Conservation (phyloP, 495 filamentous ascomycete species). For the Hypoxylon intermedium region DNA sequence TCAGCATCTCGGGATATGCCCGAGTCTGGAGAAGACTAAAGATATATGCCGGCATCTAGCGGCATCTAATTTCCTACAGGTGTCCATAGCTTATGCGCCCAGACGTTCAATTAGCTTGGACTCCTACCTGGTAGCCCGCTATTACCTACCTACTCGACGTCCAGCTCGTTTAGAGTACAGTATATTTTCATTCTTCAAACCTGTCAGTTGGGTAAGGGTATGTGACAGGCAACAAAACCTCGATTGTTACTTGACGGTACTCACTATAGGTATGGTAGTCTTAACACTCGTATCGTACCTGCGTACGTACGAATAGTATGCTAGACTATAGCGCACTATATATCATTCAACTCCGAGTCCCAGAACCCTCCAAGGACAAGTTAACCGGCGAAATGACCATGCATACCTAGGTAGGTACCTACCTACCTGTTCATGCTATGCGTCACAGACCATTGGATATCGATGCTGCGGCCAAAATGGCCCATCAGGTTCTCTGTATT, state of each 20-base stretch:
- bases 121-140: slow-evolving; percentile 2
- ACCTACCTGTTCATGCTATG: slow-evolving; percentile 24
- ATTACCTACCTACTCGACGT: too few species aligned
- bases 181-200: too few species aligned
- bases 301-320: too few species aligned
- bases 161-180: slow-evolving; percentile 15
- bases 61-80: slow-evolving; percentile 9
- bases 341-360: slow-evolving; percentile 1
- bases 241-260: too few species aligned
- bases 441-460: slow-evolving; percentile 15
- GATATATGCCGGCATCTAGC: not conserved
- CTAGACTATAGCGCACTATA: slow-evolving; percentile 18
- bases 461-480: slow-evolving; percentile 18
- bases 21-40: too few species aligned
- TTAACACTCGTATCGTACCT: too few species aligned
- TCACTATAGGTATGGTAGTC: too few species aligned
- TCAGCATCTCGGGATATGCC: too few species aligned
- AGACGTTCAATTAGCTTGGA: slow-evolving; percentile 2
- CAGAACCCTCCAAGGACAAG: slow-evolving; percentile 11
- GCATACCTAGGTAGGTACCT: too few species aligned
- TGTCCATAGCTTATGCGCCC: slow-evolving; percentile 9
- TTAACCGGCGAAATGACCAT: slow-evolving; percentile 30
- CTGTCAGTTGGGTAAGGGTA: too few species aligned
- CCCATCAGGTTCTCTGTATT: slow-evolving; percentile 16
- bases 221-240: too few species aligned